Percentiles rank a stretch among this genome's conserved stretches.
phyloP scores from a whole-genome alignment of 257 asterid species.

The Galeopsis tetrahit region DNA sequence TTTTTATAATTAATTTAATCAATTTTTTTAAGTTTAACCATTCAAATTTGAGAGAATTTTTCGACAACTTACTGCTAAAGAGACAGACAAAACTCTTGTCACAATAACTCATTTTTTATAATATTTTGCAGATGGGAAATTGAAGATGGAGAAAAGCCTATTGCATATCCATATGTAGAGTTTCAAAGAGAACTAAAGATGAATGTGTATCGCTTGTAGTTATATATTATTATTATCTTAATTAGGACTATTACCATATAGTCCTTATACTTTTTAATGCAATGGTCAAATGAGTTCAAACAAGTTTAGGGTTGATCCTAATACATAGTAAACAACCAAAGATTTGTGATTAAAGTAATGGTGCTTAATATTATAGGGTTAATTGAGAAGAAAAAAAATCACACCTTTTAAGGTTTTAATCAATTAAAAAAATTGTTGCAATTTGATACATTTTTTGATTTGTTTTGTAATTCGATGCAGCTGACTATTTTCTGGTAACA shows the following conservation, averaged over 20 bases:
- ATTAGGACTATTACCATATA: slow-evolving; percentile 14
- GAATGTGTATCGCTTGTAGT: slow-evolving; percentile 37
- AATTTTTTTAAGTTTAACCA: no score
- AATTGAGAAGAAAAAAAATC: no score
- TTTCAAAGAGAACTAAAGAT: slow-evolving; percentile 54
- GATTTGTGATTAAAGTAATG: slow-evolving; percentile 3
- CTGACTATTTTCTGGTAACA: no score
- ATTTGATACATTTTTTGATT: no score
- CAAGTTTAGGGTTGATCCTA: slow-evolving; percentile 5
- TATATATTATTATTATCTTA: neutral
- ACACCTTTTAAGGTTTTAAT: no score
- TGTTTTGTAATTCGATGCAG: no score
- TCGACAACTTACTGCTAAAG: no score
- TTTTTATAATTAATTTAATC: no score
- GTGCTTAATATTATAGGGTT: neutral
- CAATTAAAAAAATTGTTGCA: no score
- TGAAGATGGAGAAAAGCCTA: slow-evolving; percentile 62
- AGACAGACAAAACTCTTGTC: no score
- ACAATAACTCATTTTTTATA: neutral
- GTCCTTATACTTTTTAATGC: slow-evolving; percentile 24
- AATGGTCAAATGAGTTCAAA: slow-evolving; percentile 2
- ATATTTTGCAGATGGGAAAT: slow-evolving; percentile 56
- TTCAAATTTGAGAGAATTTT: no score
- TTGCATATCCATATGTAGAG: slow-evolving; percentile 78
- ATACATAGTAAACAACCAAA: slow-evolving; percentile 21